These are phyloP conservation scores for Candida nemodendra DNA, from an alignment of 805 yeast genomes.

Conservation along the genomic window DNA sequence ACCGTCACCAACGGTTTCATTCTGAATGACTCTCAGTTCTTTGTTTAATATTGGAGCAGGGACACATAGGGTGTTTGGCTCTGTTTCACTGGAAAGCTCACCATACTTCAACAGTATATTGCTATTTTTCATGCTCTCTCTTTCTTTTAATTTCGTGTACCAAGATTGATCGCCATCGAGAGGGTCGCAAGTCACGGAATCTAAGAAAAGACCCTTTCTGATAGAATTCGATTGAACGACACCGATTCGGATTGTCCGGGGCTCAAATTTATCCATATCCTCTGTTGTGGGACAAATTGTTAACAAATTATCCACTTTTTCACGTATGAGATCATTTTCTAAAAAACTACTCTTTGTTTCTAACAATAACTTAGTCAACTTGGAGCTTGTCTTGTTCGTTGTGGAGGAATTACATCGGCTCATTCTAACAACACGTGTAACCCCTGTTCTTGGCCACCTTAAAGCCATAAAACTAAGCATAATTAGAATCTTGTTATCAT, in stretches of 20 bases:
- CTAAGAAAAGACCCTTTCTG: conserved; percentile 22
- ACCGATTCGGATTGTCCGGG: conserved; percentile 28
- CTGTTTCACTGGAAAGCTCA: conserved; percentile 6
- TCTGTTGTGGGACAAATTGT: conserved; percentile 12
- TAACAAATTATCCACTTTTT: conserved; percentile 18
- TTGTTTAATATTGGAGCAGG: conserved; percentile 31
- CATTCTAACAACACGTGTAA: neutral
- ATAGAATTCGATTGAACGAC: conserved; percentile 23
- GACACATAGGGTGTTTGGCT: conserved; percentile 16
- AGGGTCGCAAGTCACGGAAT: conserved; percentile 32
- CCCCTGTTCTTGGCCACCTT: neutral
- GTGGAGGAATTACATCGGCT: conserved; percentile 2
- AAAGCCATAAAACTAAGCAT: conserved; percentile 3
- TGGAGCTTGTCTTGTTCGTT: conserved; percentile 1
- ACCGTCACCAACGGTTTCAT: conserved; percentile 26
- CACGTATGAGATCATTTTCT: conserved; percentile 6
- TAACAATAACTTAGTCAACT: conserved; percentile 7
- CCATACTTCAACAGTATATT: conserved; percentile 18
- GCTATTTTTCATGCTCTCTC: conserved; percentile 6
- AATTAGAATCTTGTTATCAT: too few species aligned
- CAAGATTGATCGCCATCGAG: conserved; percentile 25
- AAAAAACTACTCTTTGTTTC: conserved; percentile 16
- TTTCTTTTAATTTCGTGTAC: conserved; percentile 12
- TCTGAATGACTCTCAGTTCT: conserved; percentile 30
- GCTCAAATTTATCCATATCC: conserved; percentile 15